A percentile compares a stretch with the other conserved stretches of the same genome.
phyloP scores from a whole-genome alignment of 2,329 filamentous ascomycete genomes.

The Nemania sp. region DNA sequence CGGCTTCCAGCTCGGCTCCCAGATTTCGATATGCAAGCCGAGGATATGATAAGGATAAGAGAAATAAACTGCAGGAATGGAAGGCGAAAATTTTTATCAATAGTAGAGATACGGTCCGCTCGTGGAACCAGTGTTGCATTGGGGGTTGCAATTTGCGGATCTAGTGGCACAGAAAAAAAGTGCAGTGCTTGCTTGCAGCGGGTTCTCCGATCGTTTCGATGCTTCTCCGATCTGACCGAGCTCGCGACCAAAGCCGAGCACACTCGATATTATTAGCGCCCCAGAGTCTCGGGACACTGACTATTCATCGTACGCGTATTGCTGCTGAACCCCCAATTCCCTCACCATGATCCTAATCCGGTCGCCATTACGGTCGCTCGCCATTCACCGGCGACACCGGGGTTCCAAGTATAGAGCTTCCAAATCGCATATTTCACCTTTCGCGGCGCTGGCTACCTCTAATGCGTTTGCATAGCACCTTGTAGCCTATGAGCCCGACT shows the following conservation, averaged over 20 bases:
- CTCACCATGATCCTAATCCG: slow-evolving; percentile 4
- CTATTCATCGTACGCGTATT: not conserved
- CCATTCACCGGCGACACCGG: slow-evolving; percentile 17
- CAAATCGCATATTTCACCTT: slow-evolving; percentile 5
- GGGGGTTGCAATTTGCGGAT: not conserved
- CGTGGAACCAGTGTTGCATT: slow-evolving; percentile 3
- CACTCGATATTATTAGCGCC: slow-evolving; percentile 10
- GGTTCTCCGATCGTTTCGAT: slow-evolving; percentile 17
- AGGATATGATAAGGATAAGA: not conserved
- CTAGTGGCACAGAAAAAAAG: not conserved
- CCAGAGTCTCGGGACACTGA: slow-evolving; percentile 20
- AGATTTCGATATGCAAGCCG: not conserved
- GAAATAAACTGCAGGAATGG: no score
- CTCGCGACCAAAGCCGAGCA: slow-evolving; percentile 10
- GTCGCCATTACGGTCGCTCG: not conserved
- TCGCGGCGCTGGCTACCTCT: not conserved
- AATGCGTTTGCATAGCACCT: slow-evolving; percentile 14
- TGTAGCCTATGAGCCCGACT: slow-evolving; percentile 7
- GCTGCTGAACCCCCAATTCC: not conserved
- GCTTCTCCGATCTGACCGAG: not conserved
- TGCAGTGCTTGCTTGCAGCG: slow-evolving; percentile 19
- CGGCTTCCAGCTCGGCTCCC: not conserved
- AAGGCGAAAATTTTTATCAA: no score
- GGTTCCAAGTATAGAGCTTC: not conserved
- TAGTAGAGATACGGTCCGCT: not conserved